phyloP scores from a whole-genome alignment of 495 filamentous ascomycete species.

The Lepraria neglecta region DNA sequence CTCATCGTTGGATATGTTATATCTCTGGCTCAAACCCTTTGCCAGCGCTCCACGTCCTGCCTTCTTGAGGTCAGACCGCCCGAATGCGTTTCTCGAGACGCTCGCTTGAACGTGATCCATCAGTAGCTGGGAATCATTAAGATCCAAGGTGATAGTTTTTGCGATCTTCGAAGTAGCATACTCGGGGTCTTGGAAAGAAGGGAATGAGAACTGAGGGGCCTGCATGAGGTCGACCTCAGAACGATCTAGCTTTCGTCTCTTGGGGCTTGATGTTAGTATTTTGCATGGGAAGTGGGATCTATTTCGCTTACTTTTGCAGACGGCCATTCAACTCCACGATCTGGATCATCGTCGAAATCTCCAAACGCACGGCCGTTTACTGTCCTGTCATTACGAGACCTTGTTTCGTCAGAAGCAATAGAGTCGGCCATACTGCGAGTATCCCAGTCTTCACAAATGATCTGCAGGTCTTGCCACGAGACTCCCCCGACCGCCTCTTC shows the following conservation, averaged over 20 bases:
- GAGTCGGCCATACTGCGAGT: conserved; percentile 40
- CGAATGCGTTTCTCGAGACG: conserved; percentile 38
- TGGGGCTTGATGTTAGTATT: conserved; percentile 32
- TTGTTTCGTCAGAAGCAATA: conserved; percentile 24
- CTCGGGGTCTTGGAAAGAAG: conserved; percentile 55
- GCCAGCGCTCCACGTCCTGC: conserved; percentile 18
- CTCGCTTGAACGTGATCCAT: conserved; percentile 58
- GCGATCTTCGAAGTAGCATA: conserved; percentile 58
- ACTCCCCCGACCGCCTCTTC: conserved; percentile 60
- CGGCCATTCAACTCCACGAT: background rate
- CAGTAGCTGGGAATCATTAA: conserved; percentile 83
- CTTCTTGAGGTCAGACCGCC: conserved; percentile 23
- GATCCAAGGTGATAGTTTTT: conserved; percentile 73
- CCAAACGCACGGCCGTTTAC: conserved; percentile 16
- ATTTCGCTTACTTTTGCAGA: conserved; percentile 11
- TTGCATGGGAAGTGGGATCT: background rate
- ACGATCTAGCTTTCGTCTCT: conserved; percentile 45
- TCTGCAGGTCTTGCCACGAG: conserved; percentile 65
- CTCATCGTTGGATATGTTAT: conserved; percentile 93
- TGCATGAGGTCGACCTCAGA: conserved; percentile 39
- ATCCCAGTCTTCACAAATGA: conserved; percentile 82
- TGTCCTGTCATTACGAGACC: conserved; percentile 4
- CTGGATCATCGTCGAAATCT: conserved; percentile 5
- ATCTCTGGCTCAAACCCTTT: conserved; percentile 60
- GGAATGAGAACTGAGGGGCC: conserved; percentile 43